Percentiles rank a stretch among this genome's conserved stretches.
phyloP scores from a whole-genome alignment of 352 stramenopile genomes.

The Pythium guiyangense region DNA sequence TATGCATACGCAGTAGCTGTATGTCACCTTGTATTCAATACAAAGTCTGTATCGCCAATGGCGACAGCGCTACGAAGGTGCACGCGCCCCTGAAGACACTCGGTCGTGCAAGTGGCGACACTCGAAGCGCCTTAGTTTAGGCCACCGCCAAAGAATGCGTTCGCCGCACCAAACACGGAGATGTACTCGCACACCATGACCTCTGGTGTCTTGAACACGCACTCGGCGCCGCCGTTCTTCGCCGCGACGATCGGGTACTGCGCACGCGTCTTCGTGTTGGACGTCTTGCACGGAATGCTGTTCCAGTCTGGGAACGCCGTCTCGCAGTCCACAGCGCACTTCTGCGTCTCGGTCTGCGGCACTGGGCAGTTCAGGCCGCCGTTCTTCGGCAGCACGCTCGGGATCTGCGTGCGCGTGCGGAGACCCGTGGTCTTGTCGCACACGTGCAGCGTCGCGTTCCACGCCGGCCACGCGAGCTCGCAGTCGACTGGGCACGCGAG shows the following conservation, averaged over 20 bases:
- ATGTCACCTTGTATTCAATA: no score
- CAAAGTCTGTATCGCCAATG: no score
- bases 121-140: no score
- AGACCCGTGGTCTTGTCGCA: conserved; percentile 8
- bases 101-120: no score
- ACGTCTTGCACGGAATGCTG: neutral
- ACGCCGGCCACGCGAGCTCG: conserved; percentile 28
- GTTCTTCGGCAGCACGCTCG: neutral
- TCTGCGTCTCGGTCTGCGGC: conserved; percentile 1
- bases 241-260: neutral
- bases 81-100: no score
- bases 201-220: neutral
- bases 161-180: no score
- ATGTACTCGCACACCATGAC: neutral
- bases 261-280: conserved; percentile 2
- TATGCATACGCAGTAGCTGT: no score
- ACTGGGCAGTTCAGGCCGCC: conserved; percentile 1
- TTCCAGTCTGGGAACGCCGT: conserved; percentile 14
- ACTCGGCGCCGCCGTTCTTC: conserved; percentile 3
- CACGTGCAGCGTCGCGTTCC: conserved; percentile 23
- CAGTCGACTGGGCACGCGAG: conserved; percentile 38
- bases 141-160: no score
- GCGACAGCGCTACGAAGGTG: no score
- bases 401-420: neutral
- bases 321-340: conserved; percentile 32